Percentiles rank a stretch among this genome's conserved stretches.
These are phyloP conservation scores for Globisporangium paroecandrum DNA, from an alignment of 352 stramenopile genomes.

Conservation along the genomic window DNA sequence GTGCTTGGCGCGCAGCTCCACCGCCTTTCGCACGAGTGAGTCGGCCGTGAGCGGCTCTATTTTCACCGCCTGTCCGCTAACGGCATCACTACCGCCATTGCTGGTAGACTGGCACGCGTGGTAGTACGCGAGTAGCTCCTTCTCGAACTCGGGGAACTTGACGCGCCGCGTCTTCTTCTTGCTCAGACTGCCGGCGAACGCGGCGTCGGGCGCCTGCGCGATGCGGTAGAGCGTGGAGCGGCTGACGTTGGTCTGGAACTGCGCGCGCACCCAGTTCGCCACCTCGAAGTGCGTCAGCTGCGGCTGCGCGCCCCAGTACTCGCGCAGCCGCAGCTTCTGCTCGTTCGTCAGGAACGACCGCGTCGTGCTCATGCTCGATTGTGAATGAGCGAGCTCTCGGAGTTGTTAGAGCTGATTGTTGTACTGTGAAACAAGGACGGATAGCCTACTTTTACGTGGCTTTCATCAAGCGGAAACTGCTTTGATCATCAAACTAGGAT, in stretches of 20 bases:
- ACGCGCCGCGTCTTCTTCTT: constrained; percentile 38
- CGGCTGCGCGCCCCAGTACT: constrained; percentile 30
- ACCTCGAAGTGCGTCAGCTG: constrained; percentile 28
- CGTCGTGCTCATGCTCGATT: constrained; percentile 2
- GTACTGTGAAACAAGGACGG: background rate
- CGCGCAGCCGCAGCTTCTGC: constrained; percentile 40
- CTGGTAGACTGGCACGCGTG: constrained; percentile 11
- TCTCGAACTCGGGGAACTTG: constrained; percentile 43
- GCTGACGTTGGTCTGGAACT: constrained; percentile 30
- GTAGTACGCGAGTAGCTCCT: constrained; percentile 32
- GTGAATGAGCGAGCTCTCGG: background rate
- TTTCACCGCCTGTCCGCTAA: background rate
- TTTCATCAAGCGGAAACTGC: background rate
- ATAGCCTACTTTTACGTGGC: background rate
- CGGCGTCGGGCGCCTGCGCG: constrained; percentile 23
- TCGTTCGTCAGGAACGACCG: constrained; percentile 29
- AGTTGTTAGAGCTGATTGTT: background rate
- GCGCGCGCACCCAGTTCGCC: constrained; percentile 31
- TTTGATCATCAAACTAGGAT: background rate
- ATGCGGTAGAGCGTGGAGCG: constrained; percentile 52
- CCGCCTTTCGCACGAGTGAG: constrained; percentile 24
- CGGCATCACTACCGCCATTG: too few species aligned
- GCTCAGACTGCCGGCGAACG: constrained; percentile 26
- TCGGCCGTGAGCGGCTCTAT: constrained; percentile 23
- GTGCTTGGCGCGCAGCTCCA: constrained; percentile 29